Conservation (phyloP, 805 yeast species). For the Saccharomycopsis malanga region DNA sequence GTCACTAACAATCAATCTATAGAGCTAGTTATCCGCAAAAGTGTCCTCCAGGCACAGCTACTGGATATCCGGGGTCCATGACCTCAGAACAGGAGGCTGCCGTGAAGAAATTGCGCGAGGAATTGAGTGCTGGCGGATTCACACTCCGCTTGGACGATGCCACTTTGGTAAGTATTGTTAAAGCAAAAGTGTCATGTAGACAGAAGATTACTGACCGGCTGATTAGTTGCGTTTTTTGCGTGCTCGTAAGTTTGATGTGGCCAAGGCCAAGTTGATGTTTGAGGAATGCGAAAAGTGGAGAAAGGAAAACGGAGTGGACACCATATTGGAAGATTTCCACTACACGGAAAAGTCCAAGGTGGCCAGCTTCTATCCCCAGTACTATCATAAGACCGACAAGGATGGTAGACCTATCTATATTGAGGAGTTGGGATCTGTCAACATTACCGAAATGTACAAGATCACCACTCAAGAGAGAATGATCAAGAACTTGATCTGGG, state of each 20-base stretch:
- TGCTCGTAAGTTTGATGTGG: constrained; percentile 89
- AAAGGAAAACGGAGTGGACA: constrained; percentile 75
- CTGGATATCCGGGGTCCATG: constrained; percentile 79
- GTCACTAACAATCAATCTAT: constrained; percentile 13
- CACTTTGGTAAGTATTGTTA: constrained; percentile 40
- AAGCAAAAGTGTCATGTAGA: neutral
- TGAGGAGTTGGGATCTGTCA: constrained; percentile 90
- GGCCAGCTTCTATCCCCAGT: constrained; percentile 89
- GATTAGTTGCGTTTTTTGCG: constrained; percentile 67
- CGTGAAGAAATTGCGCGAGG: constrained; percentile 50
- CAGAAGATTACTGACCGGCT: neutral
- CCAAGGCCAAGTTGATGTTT: constrained; percentile 75
- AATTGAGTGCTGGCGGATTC: constrained; percentile 58
- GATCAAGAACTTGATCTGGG: constrained; percentile 95
- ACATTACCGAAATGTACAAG: constrained; percentile 84
- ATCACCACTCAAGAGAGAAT: constrained; percentile 93
- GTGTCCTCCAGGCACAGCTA: constrained; percentile 19
- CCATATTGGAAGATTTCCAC: constrained; percentile 78
- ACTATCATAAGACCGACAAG: constrained; percentile 92
- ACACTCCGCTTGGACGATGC: constrained; percentile 83
- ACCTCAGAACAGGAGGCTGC: constrained; percentile 59
- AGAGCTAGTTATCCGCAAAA: constrained; percentile 21
- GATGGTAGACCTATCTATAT: constrained; percentile 96
- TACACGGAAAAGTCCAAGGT: constrained; percentile 90
- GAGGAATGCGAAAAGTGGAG: constrained; percentile 90